These are phyloP conservation scores for Adansonia gregorii DNA, from an alignment of 441 rosid genomes.

Conservation along the genomic window DNA sequence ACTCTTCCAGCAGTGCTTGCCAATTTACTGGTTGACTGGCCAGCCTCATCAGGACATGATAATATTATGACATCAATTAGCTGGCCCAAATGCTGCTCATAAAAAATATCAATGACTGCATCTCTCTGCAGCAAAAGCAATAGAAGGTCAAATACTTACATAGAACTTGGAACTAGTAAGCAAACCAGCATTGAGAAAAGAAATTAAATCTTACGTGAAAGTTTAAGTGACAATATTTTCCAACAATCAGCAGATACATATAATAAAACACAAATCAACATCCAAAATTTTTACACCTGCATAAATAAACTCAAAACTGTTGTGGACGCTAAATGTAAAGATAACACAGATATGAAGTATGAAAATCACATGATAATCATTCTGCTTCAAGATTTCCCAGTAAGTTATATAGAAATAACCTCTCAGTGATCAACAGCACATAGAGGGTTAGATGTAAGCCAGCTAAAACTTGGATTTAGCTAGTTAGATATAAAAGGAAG, in stretches of 20 bases:
- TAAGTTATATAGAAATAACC: background rate
- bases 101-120: constrained; percentile 79
- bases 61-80: constrained; percentile 83
- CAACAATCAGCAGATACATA: constrained; percentile 30
- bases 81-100: constrained; percentile 89
- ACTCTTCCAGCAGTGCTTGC: constrained; percentile 48
- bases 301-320: constrained; percentile 23
- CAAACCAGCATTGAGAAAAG: constrained; percentile 30
- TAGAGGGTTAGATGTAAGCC: background rate
- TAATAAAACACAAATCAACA: constrained; percentile 27
- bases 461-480: background rate
- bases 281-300: constrained; percentile 30
- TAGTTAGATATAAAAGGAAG: background rate
- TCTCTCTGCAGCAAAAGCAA: constrained; percentile 68
- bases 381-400: constrained; percentile 8
- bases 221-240: constrained; percentile 25
- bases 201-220: constrained; percentile 26
- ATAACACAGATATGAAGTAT: constrained; percentile 20
- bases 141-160: constrained; percentile 17
- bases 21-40: constrained; percentile 50
- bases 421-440: background rate
- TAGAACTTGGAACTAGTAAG: background rate
- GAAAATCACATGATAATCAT: background rate
- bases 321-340: background rate
- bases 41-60: constrained; percentile 60